Evolutionary conservation across 1,284 basidiomycete genomes (phyloP), one percentile per base, ranked within the genome.

Genomic region (Dichomitus squalens): DNA sequence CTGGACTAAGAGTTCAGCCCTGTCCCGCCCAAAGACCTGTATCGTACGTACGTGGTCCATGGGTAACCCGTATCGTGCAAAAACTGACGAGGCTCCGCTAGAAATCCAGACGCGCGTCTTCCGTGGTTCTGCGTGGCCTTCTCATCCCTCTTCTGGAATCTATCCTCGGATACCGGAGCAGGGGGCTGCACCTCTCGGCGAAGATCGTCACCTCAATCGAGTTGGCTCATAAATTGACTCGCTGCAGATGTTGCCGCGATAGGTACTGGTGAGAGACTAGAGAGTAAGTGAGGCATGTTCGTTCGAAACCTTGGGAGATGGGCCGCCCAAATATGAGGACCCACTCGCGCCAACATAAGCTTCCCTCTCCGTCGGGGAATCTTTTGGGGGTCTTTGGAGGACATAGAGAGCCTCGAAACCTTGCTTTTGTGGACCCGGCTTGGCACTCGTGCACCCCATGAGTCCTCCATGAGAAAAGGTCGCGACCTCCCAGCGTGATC

Each of bases 261-360:
- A 57, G 60, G 60, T 44, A 46, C 48, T 25, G 21, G 23, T 36
- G 48, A 27, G 41, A 44, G 41, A 44, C 27, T 27, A 18, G 23
- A 27, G 16, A 44, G 44, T 20, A 9, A 14, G 16, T 50, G 21
- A 23, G 18, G 36, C n/a, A 7, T 9, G 49, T 50, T 14, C 25
- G 23, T 12, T 39, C 49, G 18, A 39, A 36, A 39, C 14, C 29
- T 31, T 39, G 12, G 18, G 25, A 23, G 35, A 29, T 35, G 27
- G 23, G 35, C 18, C 38, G 36, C 41, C 55, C 43, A 47, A 49
- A 52, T 53, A 18, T n/a, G 46, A 50, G 57, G 52, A 58, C 57
- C 60, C 60, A 62, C 60, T 54, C 41, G 40, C 25, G 55, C 57
- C 58, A 53, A 62, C 60, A 58, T 33, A 23, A 20, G 29, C 33